These are phyloP conservation scores for Nicotiana undulata DNA, from an alignment of 257 asterid species.

Conservation along the genomic window DNA sequence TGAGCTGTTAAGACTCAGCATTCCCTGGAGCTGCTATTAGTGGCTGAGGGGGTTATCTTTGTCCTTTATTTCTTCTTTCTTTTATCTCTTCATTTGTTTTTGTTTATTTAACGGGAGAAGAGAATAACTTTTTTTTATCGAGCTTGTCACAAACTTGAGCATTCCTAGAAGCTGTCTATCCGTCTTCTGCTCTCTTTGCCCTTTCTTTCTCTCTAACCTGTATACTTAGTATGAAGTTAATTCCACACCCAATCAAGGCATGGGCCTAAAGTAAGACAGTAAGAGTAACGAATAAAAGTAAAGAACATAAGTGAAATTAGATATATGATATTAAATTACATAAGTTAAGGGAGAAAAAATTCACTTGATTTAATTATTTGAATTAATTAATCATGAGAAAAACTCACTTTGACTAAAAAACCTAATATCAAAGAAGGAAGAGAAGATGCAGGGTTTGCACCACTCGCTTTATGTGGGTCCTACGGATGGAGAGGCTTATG, in stretches of 20 bases:
- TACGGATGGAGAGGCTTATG: not conserved
- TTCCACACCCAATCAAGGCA: not conserved
- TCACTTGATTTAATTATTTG: not conserved
- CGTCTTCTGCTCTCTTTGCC: not conserved
- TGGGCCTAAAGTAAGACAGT: not conserved
- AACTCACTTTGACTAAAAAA: not conserved
- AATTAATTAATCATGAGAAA: not conserved
- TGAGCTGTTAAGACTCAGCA: not conserved
- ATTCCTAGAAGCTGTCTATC: not conserved
- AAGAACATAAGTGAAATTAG: not conserved
- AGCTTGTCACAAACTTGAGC: not conserved
- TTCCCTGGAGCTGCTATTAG: not conserved
- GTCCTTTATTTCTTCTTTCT: not conserved
- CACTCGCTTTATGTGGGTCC: not conserved
- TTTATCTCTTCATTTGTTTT: not conserved
- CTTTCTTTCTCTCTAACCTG: not conserved
- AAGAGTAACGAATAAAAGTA: not conserved
- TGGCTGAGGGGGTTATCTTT: not conserved
- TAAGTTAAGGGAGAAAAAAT: not conserved
- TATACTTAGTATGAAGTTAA: not conserved
- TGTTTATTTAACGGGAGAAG: not conserved
- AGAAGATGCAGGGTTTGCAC: not conserved
- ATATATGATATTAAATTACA: not conserved
- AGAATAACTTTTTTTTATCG: not conserved
- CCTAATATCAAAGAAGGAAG: not conserved